phyloP scores from a whole-genome alignment of 805 yeast genomes.

The Metahyphopichia silvanorum region DNA sequence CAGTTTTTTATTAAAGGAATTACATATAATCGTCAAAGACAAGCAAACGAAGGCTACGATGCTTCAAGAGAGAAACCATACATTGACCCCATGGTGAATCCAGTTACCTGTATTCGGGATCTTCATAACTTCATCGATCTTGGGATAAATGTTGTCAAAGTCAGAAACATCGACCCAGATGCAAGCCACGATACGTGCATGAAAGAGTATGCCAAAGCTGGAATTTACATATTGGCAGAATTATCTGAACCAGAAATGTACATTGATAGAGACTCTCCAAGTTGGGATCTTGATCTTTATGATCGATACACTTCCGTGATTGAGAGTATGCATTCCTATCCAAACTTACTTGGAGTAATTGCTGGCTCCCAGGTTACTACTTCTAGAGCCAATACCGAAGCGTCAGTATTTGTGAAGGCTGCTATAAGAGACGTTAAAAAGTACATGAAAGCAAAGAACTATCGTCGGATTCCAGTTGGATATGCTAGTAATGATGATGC shows the following conservation, averaged over 20 bases:
- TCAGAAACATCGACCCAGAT: constrained; percentile 77
- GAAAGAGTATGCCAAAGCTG: constrained; percentile 48
- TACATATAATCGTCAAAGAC: constrained; percentile 76
- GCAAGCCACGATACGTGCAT: constrained; percentile 76
- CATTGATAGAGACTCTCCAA: constrained; percentile 28
- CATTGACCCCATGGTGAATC: constrained; percentile 78
- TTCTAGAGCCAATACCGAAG: constrained; percentile 19
- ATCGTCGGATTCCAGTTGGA: constrained; percentile 39
- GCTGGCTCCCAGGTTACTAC: constrained; percentile 42
- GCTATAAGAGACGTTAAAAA: constrained; percentile 30
- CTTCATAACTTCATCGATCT: constrained; percentile 69
- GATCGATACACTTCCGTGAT: constrained; percentile 31
- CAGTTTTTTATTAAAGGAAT: constrained; percentile 87
- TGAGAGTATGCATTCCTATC: constrained; percentile 27
- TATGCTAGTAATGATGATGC: constrained; percentile 38
- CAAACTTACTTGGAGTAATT: constrained; percentile 36
- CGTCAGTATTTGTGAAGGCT: constrained; percentile 35
- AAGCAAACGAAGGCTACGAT: constrained; percentile 30
- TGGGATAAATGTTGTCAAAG: constrained; percentile 76
- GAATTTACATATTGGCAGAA: constrained; percentile 35
- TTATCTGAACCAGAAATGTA: constrained; percentile 34
- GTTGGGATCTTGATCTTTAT: constrained; percentile 31
- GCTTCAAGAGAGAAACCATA: constrained; percentile 21
- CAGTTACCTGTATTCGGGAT: constrained; percentile 71
- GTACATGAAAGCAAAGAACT: constrained; percentile 22